Percentiles rank a stretch among this genome's conserved stretches.
phyloP scores from a whole-genome alignment of 2,329 filamentous ascomycete genomes.

The Exophiala alcalophila region DNA sequence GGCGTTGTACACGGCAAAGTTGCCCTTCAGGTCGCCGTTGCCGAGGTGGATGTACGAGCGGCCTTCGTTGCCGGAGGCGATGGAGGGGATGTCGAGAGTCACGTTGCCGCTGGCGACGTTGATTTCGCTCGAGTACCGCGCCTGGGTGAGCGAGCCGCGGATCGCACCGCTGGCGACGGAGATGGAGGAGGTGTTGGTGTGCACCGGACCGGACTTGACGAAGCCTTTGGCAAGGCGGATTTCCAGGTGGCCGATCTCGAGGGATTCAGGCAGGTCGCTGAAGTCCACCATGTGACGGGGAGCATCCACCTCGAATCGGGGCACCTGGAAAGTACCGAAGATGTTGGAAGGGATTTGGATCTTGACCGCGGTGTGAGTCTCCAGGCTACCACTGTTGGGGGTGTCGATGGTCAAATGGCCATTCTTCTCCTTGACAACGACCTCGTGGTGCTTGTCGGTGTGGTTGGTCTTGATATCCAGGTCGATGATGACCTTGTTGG shows the following conservation, averaged over 20 bases:
- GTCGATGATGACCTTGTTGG: constrained; percentile 21
- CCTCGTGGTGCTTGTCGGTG: constrained; percentile 14
- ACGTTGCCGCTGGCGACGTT: constrained; percentile 18
- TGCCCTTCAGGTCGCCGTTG: constrained; percentile 19
- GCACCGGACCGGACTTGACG: constrained; percentile 20
- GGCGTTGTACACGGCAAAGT: constrained; percentile 18
- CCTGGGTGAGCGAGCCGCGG: constrained; percentile 17
- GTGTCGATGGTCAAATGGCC: constrained; percentile 18
- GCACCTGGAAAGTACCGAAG: constrained; percentile 18
- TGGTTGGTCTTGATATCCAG: constrained; percentile 25
- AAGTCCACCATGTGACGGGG: constrained; percentile 24
- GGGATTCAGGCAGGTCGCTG: constrained; percentile 21
- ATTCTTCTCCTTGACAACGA: constrained; percentile 19
- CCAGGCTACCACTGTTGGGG: constrained; percentile 9
- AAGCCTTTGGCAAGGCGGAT: constrained; percentile 18
- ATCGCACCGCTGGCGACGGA: constrained; percentile 14
- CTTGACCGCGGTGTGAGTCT: constrained; percentile 13
- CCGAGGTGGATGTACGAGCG: constrained; percentile 16
- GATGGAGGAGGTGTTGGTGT: constrained; percentile 19
- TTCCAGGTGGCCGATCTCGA: constrained; percentile 19
- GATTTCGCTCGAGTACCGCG: constrained; percentile 15
- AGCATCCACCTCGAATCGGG: constrained; percentile 16
- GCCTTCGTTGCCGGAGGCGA: constrained; percentile 16
- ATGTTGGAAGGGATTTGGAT: constrained; percentile 25
- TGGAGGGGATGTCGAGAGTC: constrained; percentile 18